Evolutionary conservation across 768 basidiomycete genomes (phyloP), one percentile per base, ranked within the genome.

Genomic region (Guyanaporus albipodus): DNA sequence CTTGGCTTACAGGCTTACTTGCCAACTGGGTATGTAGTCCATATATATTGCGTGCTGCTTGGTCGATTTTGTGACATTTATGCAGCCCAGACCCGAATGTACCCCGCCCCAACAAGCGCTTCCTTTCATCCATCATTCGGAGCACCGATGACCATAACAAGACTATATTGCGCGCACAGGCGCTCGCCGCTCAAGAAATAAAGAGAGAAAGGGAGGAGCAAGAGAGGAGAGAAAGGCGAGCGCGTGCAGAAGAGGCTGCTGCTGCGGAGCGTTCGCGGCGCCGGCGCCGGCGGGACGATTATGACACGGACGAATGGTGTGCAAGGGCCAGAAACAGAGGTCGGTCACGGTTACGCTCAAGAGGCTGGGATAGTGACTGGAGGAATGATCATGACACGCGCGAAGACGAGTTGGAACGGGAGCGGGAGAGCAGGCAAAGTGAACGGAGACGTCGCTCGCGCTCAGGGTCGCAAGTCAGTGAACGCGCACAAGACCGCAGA

Each of bases 101-200:
- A 2, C 91, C 91, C 0, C 82, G 78, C 54, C 67, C 94, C 27
- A 89, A 90, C 69, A 90, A 90, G 60, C 86, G 87, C 0, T 90
- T 90, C 61, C 69, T 90, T 21, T 77, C 80, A 0, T 83, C 85
- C 18, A 92, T 99, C 50, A 93, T 99, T 46, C 82, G 85, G 55
- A 92, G 80, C 54, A 96, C 96, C 4, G 94, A 96, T 62, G 94
- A 94, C 47, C 96, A 99, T 61, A 99, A 99, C 67, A 83, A 85
- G 67, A 82, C 87, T 11, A 73, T 99, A 37, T 64, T 90, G 18
- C 78, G 78, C 45, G 77, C 86, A 21, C 87, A 90, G 66, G 83
- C 84, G 0, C 63, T 71, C 11, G 85, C 87, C 27, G 84, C 85
- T 2, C 76, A 86, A 53, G 87, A 89, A 54, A 70, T 82, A n/a